phyloP scores from a whole-genome alignment of 129 eudicot genomes.

The Cynara cardunculus region DNA sequence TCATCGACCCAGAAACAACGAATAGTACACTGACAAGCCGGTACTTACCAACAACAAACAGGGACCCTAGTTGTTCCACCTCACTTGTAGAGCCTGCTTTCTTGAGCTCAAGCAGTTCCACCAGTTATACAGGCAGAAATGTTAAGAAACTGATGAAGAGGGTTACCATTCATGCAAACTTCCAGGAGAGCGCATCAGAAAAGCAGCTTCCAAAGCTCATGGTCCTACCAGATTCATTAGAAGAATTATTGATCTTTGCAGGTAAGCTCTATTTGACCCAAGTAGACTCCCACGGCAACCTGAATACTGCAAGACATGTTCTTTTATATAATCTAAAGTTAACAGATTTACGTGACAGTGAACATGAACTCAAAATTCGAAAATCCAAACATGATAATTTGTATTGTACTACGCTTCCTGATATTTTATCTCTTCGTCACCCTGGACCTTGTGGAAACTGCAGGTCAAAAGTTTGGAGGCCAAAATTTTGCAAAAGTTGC shows the following conservation, averaged over 20 bases:
- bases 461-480: conserved; percentile 81
- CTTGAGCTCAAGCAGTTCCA: conserved; percentile 36
- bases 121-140: conserved; percentile 27
- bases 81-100: conserved; percentile 13
- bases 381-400: neutral
- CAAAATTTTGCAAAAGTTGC: conserved; percentile 47
- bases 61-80: conserved; percentile 29
- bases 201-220: conserved; percentile 60
- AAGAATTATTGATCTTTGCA: conserved; percentile 61
- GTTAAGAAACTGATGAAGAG: conserved; percentile 30
- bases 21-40: conserved; percentile 6
- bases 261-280: conserved; percentile 47
- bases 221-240: conserved; percentile 76
- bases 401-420: neutral
- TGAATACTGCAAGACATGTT: conserved; percentile 18
- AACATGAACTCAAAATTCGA: conserved; percentile 12
- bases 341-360: neutral
- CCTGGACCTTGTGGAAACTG: conserved; percentile 34
- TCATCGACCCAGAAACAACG: conserved; percentile 27
- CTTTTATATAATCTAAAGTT: neutral
- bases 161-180: conserved; percentile 75
- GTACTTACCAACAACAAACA: conserved; percentile 23
- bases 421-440: conserved; percentile 11
- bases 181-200: conserved; percentile 19
- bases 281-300: neutral